phyloP scores from a whole-genome alignment of 2,329 filamentous ascomycete species.

The Talaromyces funiculosus region DNA sequence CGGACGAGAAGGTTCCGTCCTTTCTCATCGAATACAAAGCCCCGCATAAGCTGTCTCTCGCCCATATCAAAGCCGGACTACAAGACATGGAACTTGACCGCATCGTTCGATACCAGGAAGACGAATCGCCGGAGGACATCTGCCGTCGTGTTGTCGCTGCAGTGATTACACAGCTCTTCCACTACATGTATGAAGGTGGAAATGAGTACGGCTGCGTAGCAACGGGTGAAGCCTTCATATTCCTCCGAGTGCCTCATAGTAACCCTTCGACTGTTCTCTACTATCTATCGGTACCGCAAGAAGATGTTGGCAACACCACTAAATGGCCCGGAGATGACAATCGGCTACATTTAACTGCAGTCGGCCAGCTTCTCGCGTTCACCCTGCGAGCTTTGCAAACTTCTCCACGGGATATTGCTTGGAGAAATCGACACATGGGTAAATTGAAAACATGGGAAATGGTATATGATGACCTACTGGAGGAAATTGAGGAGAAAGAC shows the following conservation, averaged over 20 bases:
- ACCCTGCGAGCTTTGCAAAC: constrained; percentile 23
- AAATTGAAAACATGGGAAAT: constrained; percentile 22
- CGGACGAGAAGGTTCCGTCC: constrained; percentile 20
- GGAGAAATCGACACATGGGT: constrained; percentile 15
- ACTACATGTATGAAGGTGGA: background rate
- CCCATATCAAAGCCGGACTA: constrained; percentile 40
- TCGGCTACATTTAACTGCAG: constrained; percentile 26
- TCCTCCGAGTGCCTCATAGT: background rate
- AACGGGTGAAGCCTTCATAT: background rate
- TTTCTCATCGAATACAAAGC: constrained; percentile 44
- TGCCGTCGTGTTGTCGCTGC: background rate
- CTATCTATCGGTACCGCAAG: background rate
- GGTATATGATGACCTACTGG: constrained; percentile 21
- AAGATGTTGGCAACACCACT: constrained; percentile 17
- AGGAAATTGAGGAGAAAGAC: constrained; percentile 18
- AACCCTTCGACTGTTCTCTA: background rate
- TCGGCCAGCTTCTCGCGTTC: constrained; percentile 29
- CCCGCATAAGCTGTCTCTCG: constrained; percentile 43
- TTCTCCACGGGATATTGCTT: constrained; percentile 15
- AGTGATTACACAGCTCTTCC: background rate
- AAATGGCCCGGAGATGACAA: constrained; percentile 13
- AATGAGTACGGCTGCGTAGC: background rate
- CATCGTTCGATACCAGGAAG: constrained; percentile 30
- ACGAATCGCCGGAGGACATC: constrained; percentile 23
- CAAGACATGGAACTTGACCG: constrained; percentile 38